Base-by-base conservation (phyloP, 306 rosid species). In the Quercus ilex region DNA sequence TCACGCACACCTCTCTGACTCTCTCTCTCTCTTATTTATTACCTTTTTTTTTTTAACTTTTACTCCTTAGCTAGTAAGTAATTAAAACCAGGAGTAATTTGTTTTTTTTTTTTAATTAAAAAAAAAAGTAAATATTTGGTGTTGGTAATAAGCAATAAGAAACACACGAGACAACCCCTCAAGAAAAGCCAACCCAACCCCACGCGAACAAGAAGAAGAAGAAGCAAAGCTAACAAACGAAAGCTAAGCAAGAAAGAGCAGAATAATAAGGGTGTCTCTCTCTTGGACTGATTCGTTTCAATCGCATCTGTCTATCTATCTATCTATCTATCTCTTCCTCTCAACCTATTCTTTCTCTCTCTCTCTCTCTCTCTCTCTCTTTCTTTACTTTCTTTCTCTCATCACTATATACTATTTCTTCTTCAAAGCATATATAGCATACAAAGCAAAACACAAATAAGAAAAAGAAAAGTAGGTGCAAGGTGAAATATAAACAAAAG, bases 221-320 rank as follows among this genome's bases (percentile, higher is more conserved):
- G 80, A 77, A 76, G 78, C 75, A 65, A 74, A 59, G 58, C 60
- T 71, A 64, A 65, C 53, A 31, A 23, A 55, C 76, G 71, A 74
- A n/a, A 15, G 71, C 41, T 4, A 30, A 71, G 51, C 46, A 35
- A 63, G 65, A 60, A 78, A 71, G 83, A 83, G 83, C 77, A 80
- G 84, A 88, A 87, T 86, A 91, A 75, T 41, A 41, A 41, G 46
- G 86, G 89, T 83, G 84, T 81, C 87, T 89, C 88, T 80, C 84
- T 88, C 91, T 92, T 88, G 97, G 96, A 92, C 93, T 88, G 83
- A 87, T 94, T 94, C 96, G 70, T 74, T 89, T 87, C 87, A 64
- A 86, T 86, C 92, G 86, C 98, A 88, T 91, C 92, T 78, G 86
- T 83, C 91, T 82, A 88, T 82, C 77, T 78, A 80, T 82, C 77